Percentiles rank a stretch among this genome's conserved stretches.
Conservation (phyloP, 2,329 filamentous ascomycete species). For the Metarhizium humberi region DNA sequence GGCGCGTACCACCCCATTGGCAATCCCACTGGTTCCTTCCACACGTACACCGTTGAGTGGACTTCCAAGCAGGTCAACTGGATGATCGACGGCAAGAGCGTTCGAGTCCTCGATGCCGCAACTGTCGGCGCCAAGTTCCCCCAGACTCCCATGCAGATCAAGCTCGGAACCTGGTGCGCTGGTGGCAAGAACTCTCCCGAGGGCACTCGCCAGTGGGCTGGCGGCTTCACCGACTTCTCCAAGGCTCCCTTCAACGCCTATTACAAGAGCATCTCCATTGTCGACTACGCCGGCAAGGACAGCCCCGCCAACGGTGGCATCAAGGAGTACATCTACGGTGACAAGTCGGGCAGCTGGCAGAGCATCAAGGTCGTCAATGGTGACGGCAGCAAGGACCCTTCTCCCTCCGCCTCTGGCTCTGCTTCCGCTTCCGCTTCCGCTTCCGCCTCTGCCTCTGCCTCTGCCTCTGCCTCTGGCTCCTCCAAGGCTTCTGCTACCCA, state of each 20-base stretch:
- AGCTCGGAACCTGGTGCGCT: slow-evolving; percentile 59
- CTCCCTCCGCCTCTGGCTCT: slow-evolving; percentile 48
- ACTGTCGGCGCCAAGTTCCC: slow-evolving; percentile 53
- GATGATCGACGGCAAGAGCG: slow-evolving; percentile 50
- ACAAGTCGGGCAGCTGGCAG: slow-evolving; percentile 29
- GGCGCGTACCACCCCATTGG: slow-evolving; percentile 50
- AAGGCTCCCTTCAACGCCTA: slow-evolving; percentile 33
- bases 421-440: slow-evolving; percentile 33
- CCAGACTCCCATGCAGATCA: slow-evolving; percentile 65
- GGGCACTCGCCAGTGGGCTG: slow-evolving; percentile 66
- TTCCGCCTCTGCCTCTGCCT: slow-evolving; percentile 26
- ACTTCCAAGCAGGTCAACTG: slow-evolving; percentile 53
- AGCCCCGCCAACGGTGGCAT: slow-evolving; percentile 23
- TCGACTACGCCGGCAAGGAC: slow-evolving; percentile 33
- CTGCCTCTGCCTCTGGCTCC: slow-evolving; percentile 44
- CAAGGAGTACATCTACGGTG: slow-evolving; percentile 31
- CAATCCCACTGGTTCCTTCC: slow-evolving; percentile 38
- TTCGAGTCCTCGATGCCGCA: slow-evolving; percentile 52
- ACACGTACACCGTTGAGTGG: slow-evolving; percentile 65
- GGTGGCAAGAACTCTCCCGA: slow-evolving; percentile 47
- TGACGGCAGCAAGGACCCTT: slow-evolving; percentile 61
- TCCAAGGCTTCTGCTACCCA: slow-evolving; percentile 23
- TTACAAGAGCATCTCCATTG: slow-evolving; percentile 35
- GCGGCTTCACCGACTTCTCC: slow-evolving; percentile 42
- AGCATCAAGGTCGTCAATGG: slow-evolving; percentile 59